Evolutionary conservation across 2,329 filamentous ascomycete genomes (phyloP).

Genomic region (Botrytis galanthina): DNA sequence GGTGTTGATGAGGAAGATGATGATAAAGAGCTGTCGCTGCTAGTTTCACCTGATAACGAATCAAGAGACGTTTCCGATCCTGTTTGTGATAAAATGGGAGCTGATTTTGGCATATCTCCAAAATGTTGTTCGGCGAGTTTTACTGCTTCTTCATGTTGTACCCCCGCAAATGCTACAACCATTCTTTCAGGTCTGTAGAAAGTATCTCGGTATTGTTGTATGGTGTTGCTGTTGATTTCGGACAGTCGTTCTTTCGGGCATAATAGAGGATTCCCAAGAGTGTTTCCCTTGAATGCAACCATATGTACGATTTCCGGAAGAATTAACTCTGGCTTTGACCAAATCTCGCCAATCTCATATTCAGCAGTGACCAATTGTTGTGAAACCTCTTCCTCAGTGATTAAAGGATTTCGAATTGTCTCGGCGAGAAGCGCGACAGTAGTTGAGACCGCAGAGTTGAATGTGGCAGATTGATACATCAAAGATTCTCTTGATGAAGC

Average conservation of each 20-base stretch:
- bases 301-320: conserved; percentile 93
- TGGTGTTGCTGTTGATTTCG: conserved; percentile 69
- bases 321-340: conserved; percentile 95
- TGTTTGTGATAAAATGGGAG: conserved; percentile 50
- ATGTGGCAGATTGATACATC: conserved; percentile 98
- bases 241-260: conserved; percentile 82
- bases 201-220: conserved; percentile 73
- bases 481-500: conserved; percentile 91
- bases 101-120: conserved; percentile 74
- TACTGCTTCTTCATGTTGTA: conserved; percentile 78
- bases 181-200: conserved; percentile 91
- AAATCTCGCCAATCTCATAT: conserved; percentile 96
- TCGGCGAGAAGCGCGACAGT: conserved; percentile 86
- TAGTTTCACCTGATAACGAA: conserved; percentile 37
- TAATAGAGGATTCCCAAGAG: conserved; percentile 86
- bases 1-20: conserved; percentile 41
- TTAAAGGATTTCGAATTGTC: conserved; percentile 81
- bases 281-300: conserved; percentile 94
- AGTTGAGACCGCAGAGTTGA: conserved; percentile 85
- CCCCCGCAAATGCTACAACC: conserved; percentile 92
- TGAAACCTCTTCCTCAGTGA: conserved; percentile 82
- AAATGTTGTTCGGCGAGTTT: conserved; percentile 80
- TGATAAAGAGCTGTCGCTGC: conserved; percentile 39
- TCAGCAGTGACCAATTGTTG: conserved; percentile 88
- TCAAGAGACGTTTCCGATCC: conserved; percentile 58